Conservation (phyloP, 345 rosid species). For the Eucalyptus guilfoylei region DNA sequence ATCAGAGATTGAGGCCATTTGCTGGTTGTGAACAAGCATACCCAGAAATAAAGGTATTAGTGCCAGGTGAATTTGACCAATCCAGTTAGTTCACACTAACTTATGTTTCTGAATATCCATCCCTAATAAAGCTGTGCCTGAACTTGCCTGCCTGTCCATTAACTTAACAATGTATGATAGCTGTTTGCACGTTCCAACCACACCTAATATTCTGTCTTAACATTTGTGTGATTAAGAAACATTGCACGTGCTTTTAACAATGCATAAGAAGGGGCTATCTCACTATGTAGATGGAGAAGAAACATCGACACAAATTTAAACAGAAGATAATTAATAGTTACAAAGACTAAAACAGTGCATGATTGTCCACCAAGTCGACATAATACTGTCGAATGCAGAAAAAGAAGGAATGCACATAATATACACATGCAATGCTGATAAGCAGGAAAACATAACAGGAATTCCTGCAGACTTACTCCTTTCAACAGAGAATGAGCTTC, state of each 20-base stretch:
- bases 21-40: neutral
- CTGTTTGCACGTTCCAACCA: neutral
- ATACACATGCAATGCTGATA: neutral
- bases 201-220: neutral
- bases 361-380: neutral
- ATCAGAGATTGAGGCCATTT: neutral
- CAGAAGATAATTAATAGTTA: neutral
- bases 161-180: neutral
- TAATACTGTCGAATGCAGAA: neutral
- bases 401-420: neutral
- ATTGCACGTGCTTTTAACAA: neutral
- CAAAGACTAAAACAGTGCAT: neutral
- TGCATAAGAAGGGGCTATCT: neutral
- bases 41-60: neutral
- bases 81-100: neutral
- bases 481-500: constrained; percentile 80
- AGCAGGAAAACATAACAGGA: neutral
- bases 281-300: neutral
- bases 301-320: neutral
- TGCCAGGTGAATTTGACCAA: neutral
- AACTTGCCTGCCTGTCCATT: neutral
- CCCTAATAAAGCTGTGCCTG: neutral
- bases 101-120: neutral
- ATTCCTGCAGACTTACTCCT: constrained; percentile 35
- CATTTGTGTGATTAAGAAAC: neutral